These are phyloP conservation scores for Asterionellopsis glacialis DNA, from an alignment of 108 stramenopile species.

Conservation along the genomic window DNA sequence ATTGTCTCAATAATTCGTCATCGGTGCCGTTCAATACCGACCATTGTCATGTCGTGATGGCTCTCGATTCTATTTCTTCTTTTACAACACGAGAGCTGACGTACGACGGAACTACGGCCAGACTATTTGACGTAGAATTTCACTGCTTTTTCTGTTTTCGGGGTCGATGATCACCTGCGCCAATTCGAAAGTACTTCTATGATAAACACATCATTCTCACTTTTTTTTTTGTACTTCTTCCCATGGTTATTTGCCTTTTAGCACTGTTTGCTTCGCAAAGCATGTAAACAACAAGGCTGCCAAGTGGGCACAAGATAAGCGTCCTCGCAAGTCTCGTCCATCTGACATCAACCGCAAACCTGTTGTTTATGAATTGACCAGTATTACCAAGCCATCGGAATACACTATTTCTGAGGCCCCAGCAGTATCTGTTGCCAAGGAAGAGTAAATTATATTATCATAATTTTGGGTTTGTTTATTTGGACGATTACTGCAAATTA, in stretches of 20 bases:
- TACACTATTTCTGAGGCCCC: constrained; percentile 63
- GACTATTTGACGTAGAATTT: too few species aligned
- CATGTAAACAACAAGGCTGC: constrained; percentile 84
- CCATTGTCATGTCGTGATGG: neutral
- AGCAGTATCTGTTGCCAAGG: constrained; percentile 24
- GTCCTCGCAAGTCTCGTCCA: constrained; percentile 74
- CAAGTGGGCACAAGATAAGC: constrained; percentile 73
- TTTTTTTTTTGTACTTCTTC: too few species aligned
- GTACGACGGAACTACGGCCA: too few species aligned
- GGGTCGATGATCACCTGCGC: neutral
- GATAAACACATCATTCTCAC: too few species aligned
- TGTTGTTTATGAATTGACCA: constrained; percentile 42
- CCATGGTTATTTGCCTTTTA: neutral
- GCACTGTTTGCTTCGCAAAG: constrained; percentile 55
- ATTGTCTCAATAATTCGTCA: neutral
- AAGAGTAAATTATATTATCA: constrained; percentile 12
- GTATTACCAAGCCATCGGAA: constrained; percentile 64
- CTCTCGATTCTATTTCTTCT: neutral
- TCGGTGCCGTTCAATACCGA: neutral
- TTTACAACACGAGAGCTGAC: neutral
- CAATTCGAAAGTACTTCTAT: too few species aligned
- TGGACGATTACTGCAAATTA: too few species aligned
- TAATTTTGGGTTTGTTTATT: neutral
- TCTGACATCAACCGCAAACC: constrained; percentile 82
- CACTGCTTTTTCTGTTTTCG: neutral